Evolutionary conservation across 129 eudicot genomes (phyloP).

Genomic region (Oenanthe sinensis): DNA sequence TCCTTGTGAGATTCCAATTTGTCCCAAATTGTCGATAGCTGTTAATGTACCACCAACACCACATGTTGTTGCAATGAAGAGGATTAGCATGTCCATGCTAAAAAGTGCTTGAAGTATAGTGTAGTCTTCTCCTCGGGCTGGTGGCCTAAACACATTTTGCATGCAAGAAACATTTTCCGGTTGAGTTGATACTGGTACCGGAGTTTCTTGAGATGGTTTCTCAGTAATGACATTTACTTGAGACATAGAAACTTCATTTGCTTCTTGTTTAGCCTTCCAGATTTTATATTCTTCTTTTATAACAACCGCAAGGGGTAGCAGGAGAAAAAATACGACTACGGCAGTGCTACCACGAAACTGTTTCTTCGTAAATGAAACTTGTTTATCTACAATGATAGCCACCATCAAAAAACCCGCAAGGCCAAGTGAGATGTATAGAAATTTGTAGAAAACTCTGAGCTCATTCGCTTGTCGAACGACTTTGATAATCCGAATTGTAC

Average conservation of each 20-base stretch:
- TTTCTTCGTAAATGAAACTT: constrained; percentile 19
- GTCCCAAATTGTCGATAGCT: constrained; percentile 78
- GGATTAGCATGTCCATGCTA: constrained; percentile 59
- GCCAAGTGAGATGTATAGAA: constrained; percentile 62
- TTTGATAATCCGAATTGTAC: constrained; percentile 57
- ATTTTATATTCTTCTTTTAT: constrained; percentile 41
- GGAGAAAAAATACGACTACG: constrained; percentile 39
- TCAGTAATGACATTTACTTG: constrained; percentile 30
- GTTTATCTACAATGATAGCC: constrained; percentile 38
- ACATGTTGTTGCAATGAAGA: constrained; percentile 58
- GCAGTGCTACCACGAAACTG: constrained; percentile 41
- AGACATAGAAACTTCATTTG: constrained; percentile 7
- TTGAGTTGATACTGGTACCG: constrained; percentile 2
- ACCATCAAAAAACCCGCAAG: constrained; percentile 73
- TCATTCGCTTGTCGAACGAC: constrained; percentile 44
- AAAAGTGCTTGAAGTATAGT: constrained; percentile 88
- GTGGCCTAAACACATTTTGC: constrained; percentile 49
- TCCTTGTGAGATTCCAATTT: constrained; percentile 53
- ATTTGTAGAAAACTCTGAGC: constrained; percentile 50
- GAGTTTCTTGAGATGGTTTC: constrained; percentile 16
- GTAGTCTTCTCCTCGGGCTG: constrained; percentile 72
- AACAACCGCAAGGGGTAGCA: constrained; percentile 43
- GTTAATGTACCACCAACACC: constrained; percentile 83
- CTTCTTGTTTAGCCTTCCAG: constrained; percentile 24
- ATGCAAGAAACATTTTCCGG: constrained; percentile 36